Base-by-base conservation (phyloP, 2,329 filamentous ascomycete genomes). In the Dactylellina cionopaga region DNA sequence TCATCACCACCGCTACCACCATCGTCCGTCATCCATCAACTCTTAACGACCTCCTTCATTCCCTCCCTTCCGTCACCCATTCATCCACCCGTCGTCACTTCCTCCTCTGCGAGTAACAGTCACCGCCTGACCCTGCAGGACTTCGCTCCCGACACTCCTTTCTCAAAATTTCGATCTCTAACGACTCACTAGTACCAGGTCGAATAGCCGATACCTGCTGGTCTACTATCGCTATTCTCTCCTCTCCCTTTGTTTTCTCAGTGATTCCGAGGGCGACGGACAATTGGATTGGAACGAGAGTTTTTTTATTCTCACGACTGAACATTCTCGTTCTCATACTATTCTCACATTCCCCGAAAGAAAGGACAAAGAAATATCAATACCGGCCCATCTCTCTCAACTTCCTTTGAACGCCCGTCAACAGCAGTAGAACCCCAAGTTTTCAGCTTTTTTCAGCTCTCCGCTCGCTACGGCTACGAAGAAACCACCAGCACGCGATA, bases 191-290 rank as follows among this genome's bases (percentile, higher is more conserved):
- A 15, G 27, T 27, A 35, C 44, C 35, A 31, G 41, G 62, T 58
- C 51, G 66, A 71, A 71, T 71, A 71, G 66, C 49, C 58, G 66
- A 71, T 71, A 71, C 52, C 33, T 71, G 66, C 66, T 71, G 66
- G 66, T 44, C 66, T 71, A 58, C 44, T 58, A 58, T 71, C 66
- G 66, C 66, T 71, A 59, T 64, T 69, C 37, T 49, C 46, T 33
- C 54, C 44, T 58, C 63, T 29, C 35, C 55, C 24, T 17, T 47
- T 39, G 31, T 24, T 58, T 66, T 44, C 31, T 35, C 22, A 33
- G 54, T 44, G 37, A 22, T 37, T 25, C 33, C 17, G 51, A 13
- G 22, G 22, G 13, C 13, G 3, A 46, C 63, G 22, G 22, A 22
- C 51, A 41, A 39, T 55, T 54, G 35, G 15, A 37, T 7, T 33